These are phyloP conservation scores for Fusarium sp. DNA, from an alignment of 2,329 filamentous ascomycete species.

Conservation along the genomic window DNA sequence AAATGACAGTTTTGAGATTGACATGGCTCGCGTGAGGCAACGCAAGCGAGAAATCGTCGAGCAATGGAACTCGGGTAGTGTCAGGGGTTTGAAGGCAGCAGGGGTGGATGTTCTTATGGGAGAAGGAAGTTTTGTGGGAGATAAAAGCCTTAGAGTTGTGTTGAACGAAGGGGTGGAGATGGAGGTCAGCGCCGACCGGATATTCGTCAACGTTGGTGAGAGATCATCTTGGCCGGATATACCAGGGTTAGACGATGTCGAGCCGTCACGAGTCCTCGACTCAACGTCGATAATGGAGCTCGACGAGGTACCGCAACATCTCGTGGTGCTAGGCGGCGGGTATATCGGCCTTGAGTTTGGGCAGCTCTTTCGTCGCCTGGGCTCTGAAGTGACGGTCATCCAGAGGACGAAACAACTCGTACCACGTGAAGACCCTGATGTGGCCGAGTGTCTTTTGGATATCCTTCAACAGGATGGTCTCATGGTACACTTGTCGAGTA, in stretches of 20 bases:
- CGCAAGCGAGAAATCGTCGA: slow-evolving; percentile 65
- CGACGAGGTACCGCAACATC: slow-evolving; percentile 57
- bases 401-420: slow-evolving; percentile 57
- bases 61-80: slow-evolving; percentile 60
- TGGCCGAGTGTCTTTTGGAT: slow-evolving; percentile 55
- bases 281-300: slow-evolving; percentile 62
- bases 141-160: slow-evolving; percentile 52
- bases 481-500: slow-evolving; percentile 53
- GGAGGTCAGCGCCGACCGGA: slow-evolving; percentile 51
- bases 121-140: slow-evolving; percentile 55
- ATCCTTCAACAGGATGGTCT: slow-evolving; percentile 61
- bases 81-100: slow-evolving; percentile 53
- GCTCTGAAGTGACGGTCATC: slow-evolving; percentile 60
- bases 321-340: slow-evolving; percentile 64
- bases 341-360: slow-evolving; percentile 66
- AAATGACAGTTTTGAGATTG: slow-evolving; percentile 48
- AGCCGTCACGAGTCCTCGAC: slow-evolving; percentile 54
- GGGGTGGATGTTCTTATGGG: slow-evolving; percentile 60
- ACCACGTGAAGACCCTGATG: slow-evolving; percentile 60
- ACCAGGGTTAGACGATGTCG: slow-evolving; percentile 52
- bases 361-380: slow-evolving; percentile 62
- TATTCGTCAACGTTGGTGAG: slow-evolving; percentile 62
- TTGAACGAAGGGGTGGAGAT: slow-evolving; percentile 48
- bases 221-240: slow-evolving; percentile 54
- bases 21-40: slow-evolving; percentile 62